Evolutionary conservation across 2,329 filamentous ascomycete genomes (phyloP).

Genomic region (Eutypella sp.): DNA sequence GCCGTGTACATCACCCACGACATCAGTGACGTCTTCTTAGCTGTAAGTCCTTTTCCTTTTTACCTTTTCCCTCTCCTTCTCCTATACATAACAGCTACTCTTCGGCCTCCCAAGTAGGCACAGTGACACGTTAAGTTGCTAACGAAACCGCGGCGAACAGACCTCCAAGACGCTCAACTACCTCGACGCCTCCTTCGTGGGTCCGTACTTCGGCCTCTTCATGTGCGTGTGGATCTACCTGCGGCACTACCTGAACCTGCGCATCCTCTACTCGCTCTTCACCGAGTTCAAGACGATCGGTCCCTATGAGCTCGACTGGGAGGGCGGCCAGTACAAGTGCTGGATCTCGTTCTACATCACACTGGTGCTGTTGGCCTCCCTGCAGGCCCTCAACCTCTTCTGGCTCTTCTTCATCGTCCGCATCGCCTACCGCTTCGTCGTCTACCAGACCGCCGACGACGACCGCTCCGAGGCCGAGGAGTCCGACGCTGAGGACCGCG

Average conservation of each 20-base stretch:
- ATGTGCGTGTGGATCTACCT: constrained; percentile 83
- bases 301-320: constrained; percentile 73
- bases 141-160: constrained; percentile 37
- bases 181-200: constrained; percentile 71
- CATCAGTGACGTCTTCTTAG: constrained; percentile 92
- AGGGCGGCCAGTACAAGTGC: constrained; percentile 72
- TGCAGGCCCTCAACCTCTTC: constrained; percentile 75
- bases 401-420: constrained; percentile 76
- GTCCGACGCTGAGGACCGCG: constrained; percentile 50
- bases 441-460: constrained; percentile 58
- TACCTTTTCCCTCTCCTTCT: not conserved
- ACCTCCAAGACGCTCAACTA: constrained; percentile 93
- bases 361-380: constrained; percentile 54
- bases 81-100: no score
- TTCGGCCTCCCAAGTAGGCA: no score
- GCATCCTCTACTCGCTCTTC: constrained; percentile 70
- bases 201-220: constrained; percentile 80
- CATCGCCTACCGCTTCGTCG: constrained; percentile 67
- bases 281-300: constrained; percentile 72
- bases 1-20: constrained; percentile 94
- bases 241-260: constrained; percentile 78
- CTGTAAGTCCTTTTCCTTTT: constrained; percentile 50
- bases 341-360: constrained; percentile 64
- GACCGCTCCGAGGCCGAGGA: constrained; percentile 68
- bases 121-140: constrained; percentile 9